These are phyloP conservation scores for Sodiomyces alkalinus DNA, from an alignment of 2,329 filamentous ascomycete genomes.

Conservation along the genomic window DNA sequence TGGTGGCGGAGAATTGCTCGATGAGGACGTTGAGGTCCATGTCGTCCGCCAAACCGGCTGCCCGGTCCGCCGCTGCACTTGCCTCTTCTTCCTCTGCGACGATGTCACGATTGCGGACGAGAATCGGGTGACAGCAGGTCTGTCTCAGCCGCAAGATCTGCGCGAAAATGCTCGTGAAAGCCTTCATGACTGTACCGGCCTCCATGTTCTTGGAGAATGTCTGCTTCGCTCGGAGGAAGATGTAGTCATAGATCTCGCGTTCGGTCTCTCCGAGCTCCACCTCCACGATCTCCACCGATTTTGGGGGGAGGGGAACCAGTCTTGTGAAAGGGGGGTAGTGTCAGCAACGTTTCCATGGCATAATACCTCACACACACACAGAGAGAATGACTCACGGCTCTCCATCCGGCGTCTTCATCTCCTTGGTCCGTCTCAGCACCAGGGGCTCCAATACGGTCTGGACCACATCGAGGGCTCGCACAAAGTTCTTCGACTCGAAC, in stretches of 20 bases:
- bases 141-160: conserved; percentile 88
- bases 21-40: conserved; percentile 89
- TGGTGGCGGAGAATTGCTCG: conserved; percentile 61
- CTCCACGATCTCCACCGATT: conserved; percentile 71
- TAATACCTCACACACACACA: background rate
- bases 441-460: conserved; percentile 92
- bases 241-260: conserved; percentile 82
- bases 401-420: conserved; percentile 91
- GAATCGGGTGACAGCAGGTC: conserved; percentile 81
- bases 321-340: no score
- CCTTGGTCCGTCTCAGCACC: conserved; percentile 90
- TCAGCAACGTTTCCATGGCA: background rate
- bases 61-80: conserved; percentile 59
- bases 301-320: conserved; percentile 68
- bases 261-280: conserved; percentile 77
- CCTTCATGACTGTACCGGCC: conserved; percentile 84
- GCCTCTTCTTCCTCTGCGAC: conserved; percentile 82
- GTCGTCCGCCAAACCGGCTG: conserved; percentile 74
- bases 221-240: conserved; percentile 67
- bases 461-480: conserved; percentile 86
- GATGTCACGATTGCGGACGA: conserved; percentile 73
- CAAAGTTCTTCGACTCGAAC: conserved; percentile 89
- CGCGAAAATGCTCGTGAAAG: conserved; percentile 92
- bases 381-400: conserved; percentile 23
- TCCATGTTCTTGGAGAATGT: conserved; percentile 79